Percentiles rank a stretch among this genome's conserved stretches.
These are phyloP conservation scores for Talaromyces stipitatus DNA, from an alignment of 495 filamentous ascomycete genomes.

Conservation along the genomic window DNA sequence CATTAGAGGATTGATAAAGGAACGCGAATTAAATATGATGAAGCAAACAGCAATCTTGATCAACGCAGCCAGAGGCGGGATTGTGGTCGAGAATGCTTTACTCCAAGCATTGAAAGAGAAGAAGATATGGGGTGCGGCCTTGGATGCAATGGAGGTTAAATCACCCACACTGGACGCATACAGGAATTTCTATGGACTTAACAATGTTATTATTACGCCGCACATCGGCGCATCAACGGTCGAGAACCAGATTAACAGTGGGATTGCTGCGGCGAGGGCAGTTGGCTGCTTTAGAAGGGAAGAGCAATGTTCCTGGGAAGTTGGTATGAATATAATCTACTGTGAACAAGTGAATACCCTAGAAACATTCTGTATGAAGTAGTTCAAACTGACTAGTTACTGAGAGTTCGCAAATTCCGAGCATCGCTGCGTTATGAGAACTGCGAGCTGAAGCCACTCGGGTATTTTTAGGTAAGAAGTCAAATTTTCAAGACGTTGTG, in stretches of 20 bases:
- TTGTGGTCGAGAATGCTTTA: conserved; percentile 47
- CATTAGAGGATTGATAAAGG: conserved; percentile 25
- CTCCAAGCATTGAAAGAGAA: conserved; percentile 34
- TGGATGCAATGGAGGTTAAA: conserved; percentile 48
- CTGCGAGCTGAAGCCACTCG: too few species aligned
- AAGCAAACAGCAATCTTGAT: conserved; percentile 37
- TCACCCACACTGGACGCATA: conserved; percentile 19
- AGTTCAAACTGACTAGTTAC: too few species aligned
- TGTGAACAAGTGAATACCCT: too few species aligned
- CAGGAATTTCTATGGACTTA: not conserved
- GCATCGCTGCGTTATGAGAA: too few species aligned
- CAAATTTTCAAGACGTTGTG: too few species aligned
- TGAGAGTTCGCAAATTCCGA: too few species aligned
- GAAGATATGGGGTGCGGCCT: conserved; percentile 42
- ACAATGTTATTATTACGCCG: conserved; percentile 6
- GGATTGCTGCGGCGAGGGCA: not conserved
- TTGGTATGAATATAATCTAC: too few species aligned
- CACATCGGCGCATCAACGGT: not conserved
- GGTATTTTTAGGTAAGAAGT: too few species aligned
- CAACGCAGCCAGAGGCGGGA: conserved; percentile 50
- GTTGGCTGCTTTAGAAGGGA: not conserved
- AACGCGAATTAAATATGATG: conserved; percentile 43
- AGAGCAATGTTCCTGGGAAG: not conserved
- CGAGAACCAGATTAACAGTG: not conserved
- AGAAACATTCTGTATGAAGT: too few species aligned